Conservation (phyloP, 2,329 filamentous ascomycete genomes). For the Fusarium pseudonygamai region DNA sequence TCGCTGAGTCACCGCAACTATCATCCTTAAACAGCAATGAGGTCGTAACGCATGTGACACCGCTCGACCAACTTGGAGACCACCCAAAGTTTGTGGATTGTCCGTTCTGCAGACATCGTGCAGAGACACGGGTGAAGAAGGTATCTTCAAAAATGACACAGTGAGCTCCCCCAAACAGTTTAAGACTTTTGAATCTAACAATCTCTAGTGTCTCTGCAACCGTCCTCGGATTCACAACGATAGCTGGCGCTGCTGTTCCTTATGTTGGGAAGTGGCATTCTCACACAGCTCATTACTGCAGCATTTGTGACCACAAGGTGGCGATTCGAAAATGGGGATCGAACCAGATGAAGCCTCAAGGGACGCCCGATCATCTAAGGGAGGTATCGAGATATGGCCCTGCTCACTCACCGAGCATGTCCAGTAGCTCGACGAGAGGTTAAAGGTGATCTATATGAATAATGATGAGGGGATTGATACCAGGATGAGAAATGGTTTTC, state of each 20-base stretch:
- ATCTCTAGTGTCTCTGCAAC: slow-evolving; percentile 23
- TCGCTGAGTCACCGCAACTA: neutral
- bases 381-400: slow-evolving; percentile 30
- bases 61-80: slow-evolving; percentile 31
- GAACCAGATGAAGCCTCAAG: slow-evolving; percentile 22
- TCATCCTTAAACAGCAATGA: neutral
- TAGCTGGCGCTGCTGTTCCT: slow-evolving; percentile 34
- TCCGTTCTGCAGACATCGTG: slow-evolving; percentile 33
- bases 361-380: slow-evolving; percentile 36
- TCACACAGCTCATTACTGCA: slow-evolving; percentile 36
- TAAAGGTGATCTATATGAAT: neutral
- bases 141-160: slow-evolving; percentile 34
- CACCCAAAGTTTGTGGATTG: slow-evolving; percentile 39
- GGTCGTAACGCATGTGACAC: slow-evolving; percentile 31
- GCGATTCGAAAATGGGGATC: slow-evolving; percentile 24
- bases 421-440: neutral
- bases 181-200: neutral
- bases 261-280: slow-evolving; percentile 32
- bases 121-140: slow-evolving; percentile 37
- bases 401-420: neutral
- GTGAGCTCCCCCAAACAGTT: neutral
- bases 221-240: slow-evolving; percentile 34
- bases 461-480: neutral
- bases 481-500: neutral
- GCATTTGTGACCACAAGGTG: slow-evolving; percentile 36